A percentile compares a stretch with the other conserved stretches of the same genome.
phyloP scores from a whole-genome alignment of 805 yeast genomes.

The Naumovozyma dairenensis region DNA sequence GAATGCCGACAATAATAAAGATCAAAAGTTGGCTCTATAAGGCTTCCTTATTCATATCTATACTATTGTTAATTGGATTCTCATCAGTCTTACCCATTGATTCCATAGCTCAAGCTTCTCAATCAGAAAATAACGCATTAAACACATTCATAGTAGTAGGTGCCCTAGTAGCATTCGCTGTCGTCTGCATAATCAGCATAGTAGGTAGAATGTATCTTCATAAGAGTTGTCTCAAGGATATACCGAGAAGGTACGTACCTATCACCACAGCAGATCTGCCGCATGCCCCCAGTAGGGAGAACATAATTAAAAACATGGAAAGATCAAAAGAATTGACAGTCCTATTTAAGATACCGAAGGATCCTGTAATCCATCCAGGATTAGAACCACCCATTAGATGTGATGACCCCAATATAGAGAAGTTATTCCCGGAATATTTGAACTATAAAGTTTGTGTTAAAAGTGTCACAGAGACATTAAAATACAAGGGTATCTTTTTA shows the following conservation, averaged over 20 bases:
- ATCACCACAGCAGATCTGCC: slow-evolving; percentile 52
- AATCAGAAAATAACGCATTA: slow-evolving; percentile 51
- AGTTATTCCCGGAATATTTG: slow-evolving; percentile 32
- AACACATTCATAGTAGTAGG: slow-evolving; percentile 74
- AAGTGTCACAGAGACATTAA: slow-evolving; percentile 49
- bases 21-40: slow-evolving; percentile 12
- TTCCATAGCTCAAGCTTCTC: slow-evolving; percentile 51
- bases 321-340: slow-evolving; percentile 35
- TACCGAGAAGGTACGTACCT: slow-evolving; percentile 73
- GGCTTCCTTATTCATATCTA: slow-evolving; percentile 9
- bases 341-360: slow-evolving; percentile 34
- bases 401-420: slow-evolving; percentile 24
- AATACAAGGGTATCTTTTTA: slow-evolving; percentile 36
- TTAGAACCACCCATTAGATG: slow-evolving; percentile 35
- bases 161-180: slow-evolving; percentile 52
- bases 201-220: slow-evolving; percentile 50
- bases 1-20: too few species aligned
- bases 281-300: slow-evolving; percentile 29
- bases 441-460: slow-evolving; percentile 47
- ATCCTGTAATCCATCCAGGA: slow-evolving; percentile 42
- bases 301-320: slow-evolving; percentile 33
- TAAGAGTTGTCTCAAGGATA: slow-evolving; percentile 54
- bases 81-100: slow-evolving; percentile 72
- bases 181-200: slow-evolving; percentile 42
- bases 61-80: slow-evolving; percentile 43